Conservation (phyloP, 768 basidiomycete genomes). For the Rhodotorula toruloides region DNA sequence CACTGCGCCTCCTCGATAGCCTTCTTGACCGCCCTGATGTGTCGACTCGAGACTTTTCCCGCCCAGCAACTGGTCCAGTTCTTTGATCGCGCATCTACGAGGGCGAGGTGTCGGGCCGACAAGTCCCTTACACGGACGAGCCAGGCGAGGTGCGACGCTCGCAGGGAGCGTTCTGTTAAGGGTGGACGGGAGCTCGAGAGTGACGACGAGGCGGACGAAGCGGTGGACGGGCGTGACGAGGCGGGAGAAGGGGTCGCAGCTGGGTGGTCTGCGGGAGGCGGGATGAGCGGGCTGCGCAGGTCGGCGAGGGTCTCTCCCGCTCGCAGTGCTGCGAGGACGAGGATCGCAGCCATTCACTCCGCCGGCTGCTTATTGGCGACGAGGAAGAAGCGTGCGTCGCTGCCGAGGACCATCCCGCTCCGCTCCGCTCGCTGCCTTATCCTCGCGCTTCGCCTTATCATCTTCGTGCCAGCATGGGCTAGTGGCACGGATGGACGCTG, state of each 20-base stretch:
- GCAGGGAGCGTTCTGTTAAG: conserved; percentile 21
- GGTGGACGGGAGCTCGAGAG: neutral
- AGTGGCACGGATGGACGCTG: too few relatives aligned
- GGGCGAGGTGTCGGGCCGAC: neutral
- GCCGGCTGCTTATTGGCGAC: too few relatives aligned
- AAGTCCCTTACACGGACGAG: conserved; percentile 19
- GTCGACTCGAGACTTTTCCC: conserved; percentile 1
- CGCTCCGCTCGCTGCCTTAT: too few relatives aligned
- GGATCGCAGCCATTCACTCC: neutral
- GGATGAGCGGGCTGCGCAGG: conserved; percentile 3
- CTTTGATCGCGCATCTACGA: neutral
- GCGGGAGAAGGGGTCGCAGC: neutral
- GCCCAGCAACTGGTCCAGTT: conserved; percentile 11
- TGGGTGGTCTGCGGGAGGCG: neutral
- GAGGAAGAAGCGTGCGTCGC: neutral
- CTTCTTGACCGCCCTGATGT: conserved; percentile 1
- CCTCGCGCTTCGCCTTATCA: too few relatives aligned
- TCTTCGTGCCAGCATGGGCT: too few relatives aligned
- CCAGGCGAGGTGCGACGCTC: conserved; percentile 19
- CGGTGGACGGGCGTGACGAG: neutral
- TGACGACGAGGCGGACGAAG: neutral
- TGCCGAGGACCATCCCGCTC: too few relatives aligned
- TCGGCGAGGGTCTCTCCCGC: neutral
- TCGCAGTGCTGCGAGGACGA: neutral
- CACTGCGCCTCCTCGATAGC: conserved; percentile 19